Conservation (phyloP, 805 yeast genomes). For the Kurtzmaniella fragi region DNA sequence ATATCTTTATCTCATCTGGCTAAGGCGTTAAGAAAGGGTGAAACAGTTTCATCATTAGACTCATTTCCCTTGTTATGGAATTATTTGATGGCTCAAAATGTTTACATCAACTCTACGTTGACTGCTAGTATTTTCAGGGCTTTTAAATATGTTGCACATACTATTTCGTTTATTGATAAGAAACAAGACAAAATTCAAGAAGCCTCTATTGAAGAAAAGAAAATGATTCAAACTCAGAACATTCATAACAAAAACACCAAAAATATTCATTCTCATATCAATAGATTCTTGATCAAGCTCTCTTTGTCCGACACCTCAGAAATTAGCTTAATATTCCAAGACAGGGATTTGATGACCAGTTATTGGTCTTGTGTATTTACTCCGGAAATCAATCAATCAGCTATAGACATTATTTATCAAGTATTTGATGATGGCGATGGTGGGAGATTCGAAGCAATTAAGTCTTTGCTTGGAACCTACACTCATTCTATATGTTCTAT, state of each 20-base stretch:
- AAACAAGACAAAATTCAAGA: conserved; percentile 15
- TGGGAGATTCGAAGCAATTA: conserved; percentile 76
- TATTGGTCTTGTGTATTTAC: conserved; percentile 74
- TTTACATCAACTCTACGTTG: conserved; percentile 8
- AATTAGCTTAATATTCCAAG: conserved; percentile 10
- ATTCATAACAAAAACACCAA: conserved; percentile 23
- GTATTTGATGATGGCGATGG: conserved; percentile 51
- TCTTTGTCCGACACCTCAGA: too few relatives aligned
- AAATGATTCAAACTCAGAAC: too few relatives aligned
- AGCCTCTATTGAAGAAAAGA: conserved; percentile 15
- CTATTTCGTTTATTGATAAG: conserved; percentile 18
- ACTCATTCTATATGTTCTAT: conserved; percentile 45
- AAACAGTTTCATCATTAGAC: conserved; percentile 25
- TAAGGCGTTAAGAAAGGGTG: conserved; percentile 11
- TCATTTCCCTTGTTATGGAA: conserved; percentile 29
- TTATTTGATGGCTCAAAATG: background rate
- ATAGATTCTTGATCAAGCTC: too few relatives aligned
- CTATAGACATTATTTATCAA: conserved; percentile 68
- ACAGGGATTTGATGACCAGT: conserved; percentile 45
- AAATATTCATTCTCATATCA: conserved; percentile 7
- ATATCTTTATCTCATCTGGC: conserved; percentile 28
- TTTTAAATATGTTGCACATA: conserved; percentile 13
- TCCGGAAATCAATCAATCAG: conserved; percentile 61
- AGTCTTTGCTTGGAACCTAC: conserved; percentile 45
- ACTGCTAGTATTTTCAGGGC: conserved; percentile 9